Evolutionary conservation across 495 filamentous ascomycete genomes (phyloP).

Genomic region (Podospora australis): DNA sequence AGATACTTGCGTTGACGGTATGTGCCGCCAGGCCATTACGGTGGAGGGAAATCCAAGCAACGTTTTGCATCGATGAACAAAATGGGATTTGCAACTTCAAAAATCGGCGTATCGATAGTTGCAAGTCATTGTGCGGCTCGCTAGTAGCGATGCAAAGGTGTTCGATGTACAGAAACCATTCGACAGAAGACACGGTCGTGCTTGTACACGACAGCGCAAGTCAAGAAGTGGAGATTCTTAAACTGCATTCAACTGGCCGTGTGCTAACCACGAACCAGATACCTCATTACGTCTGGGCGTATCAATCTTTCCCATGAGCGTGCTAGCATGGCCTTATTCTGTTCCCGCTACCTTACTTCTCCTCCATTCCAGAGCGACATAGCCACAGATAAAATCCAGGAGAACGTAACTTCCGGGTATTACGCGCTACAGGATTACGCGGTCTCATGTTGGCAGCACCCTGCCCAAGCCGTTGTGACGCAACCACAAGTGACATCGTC

Average conservation of each 20-base stretch:
- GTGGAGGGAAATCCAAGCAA: slow-evolving; percentile 4
- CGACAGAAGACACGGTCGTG: neutral
- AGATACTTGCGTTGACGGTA: neutral
- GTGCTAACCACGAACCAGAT: neutral
- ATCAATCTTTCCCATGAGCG: neutral
- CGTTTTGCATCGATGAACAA: neutral
- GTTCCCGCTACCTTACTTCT: neutral
- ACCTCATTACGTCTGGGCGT: neutral
- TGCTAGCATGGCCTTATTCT: neutral
- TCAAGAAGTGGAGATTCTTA: too few relatives aligned
- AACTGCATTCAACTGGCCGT: neutral
- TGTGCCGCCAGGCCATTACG: neutral
- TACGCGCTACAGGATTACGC: slow-evolving; percentile 3
- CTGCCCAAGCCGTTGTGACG: too few relatives aligned
- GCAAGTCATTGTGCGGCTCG: neutral
- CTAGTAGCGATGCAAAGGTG: neutral
- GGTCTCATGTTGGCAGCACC: neutral
- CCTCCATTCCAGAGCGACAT: neutral
- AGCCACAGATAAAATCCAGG: neutral
- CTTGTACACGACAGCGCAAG: slow-evolving; percentile 4
- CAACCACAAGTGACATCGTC: too few relatives aligned
- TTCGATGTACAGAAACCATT: neutral
- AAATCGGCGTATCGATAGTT: neutral
- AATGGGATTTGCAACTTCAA: neutral
- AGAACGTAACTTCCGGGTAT: neutral